A percentile compares a stretch with the other conserved stretches of the same genome.
Conservation (phyloP, 495 filamentous ascomycete species). For the Aspergillus panamensis region DNA sequence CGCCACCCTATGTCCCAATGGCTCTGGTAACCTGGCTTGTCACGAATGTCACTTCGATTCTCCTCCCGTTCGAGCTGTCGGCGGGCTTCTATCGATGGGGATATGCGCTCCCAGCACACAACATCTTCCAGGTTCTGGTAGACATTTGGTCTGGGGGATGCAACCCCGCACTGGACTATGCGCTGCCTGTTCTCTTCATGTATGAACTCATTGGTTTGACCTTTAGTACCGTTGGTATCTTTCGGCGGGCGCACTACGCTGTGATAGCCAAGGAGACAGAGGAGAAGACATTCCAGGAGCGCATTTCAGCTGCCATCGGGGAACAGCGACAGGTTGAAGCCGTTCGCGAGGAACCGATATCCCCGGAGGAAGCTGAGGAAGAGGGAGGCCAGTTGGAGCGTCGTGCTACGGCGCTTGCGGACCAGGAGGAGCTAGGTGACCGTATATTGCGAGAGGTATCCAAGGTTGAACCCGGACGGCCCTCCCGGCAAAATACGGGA, state of each 20-base stretch:
- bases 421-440: no score
- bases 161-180: slow-evolving; percentile 9
- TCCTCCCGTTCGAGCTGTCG: slow-evolving; percentile 46
- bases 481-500: no score
- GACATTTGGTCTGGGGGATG: slow-evolving; percentile 44
- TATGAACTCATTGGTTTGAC: slow-evolving; percentile 31
- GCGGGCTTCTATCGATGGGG: slow-evolving; percentile 47
- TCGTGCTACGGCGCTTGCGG: no score
- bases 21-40: slow-evolving; percentile 48
- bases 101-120: slow-evolving; percentile 47
- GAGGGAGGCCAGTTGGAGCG: no score
- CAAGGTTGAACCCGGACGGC: no score
- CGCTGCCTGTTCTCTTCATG: slow-evolving; percentile 10
- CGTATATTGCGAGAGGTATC: no score
- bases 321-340: background rate
- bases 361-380: no score
- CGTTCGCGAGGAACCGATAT: background rate
- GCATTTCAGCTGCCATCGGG: slow-evolving; percentile 27
- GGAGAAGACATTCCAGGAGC: slow-evolving; percentile 23
- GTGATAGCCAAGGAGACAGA: slow-evolving; percentile 33
- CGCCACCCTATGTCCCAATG: slow-evolving; percentile 43
- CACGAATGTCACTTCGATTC: slow-evolving; percentile 43
- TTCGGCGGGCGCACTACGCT: slow-evolving; percentile 38
- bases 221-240: slow-evolving; percentile 37
- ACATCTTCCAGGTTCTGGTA: slow-evolving; percentile 39